A percentile compares a stretch with the other conserved stretches of the same genome.
Conservation (phyloP, 1,284 basidiomycete genomes). For the Porphyrellus sp. region DNA sequence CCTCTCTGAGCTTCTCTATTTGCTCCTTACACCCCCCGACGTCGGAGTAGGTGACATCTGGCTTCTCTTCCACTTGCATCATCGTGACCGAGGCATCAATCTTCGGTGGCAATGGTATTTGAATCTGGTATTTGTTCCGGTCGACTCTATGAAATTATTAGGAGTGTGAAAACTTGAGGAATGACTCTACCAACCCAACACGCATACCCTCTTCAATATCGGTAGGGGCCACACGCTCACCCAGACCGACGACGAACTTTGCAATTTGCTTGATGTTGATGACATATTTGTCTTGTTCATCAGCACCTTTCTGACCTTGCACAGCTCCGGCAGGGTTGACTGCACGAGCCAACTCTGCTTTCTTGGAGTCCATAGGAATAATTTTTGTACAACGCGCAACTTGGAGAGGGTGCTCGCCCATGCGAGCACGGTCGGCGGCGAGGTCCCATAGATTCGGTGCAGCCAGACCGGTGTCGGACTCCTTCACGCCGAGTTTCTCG, state of each 20-base stretch:
- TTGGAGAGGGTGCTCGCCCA: slow-evolving; percentile 92
- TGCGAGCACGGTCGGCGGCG: slow-evolving; percentile 82
- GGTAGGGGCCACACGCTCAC: slow-evolving; percentile 93
- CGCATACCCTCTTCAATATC: slow-evolving; percentile 99
- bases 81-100: slow-evolving; percentile 99
- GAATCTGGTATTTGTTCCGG: slow-evolving; percentile 97
- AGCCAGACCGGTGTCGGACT: slow-evolving; percentile 96
- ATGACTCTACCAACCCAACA: slow-evolving; percentile 73
- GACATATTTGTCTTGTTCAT: slow-evolving; percentile 98
- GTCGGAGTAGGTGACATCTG: slow-evolving; percentile 97
- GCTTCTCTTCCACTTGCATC: slow-evolving; percentile 99
- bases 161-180: background rate
- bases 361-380: slow-evolving; percentile 75
- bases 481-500: slow-evolving; percentile 97
- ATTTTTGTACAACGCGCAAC: slow-evolving; percentile 99
- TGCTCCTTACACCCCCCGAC: slow-evolving; percentile 99
- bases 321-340: slow-evolving; percentile 71
- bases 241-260: slow-evolving; percentile 97
- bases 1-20: slow-evolving; percentile 98
- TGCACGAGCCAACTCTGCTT: slow-evolving; percentile 69
- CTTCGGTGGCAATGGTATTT: slow-evolving; percentile 99
- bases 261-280: slow-evolving; percentile 99
- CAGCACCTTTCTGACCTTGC: slow-evolving; percentile 85
- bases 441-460: slow-evolving; percentile 97
- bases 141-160: slow-evolving; percentile 57